Evolutionary conservation across 345 rosid genomes (phyloP).

Genomic region (Orychophragmus violaceus): DNA sequence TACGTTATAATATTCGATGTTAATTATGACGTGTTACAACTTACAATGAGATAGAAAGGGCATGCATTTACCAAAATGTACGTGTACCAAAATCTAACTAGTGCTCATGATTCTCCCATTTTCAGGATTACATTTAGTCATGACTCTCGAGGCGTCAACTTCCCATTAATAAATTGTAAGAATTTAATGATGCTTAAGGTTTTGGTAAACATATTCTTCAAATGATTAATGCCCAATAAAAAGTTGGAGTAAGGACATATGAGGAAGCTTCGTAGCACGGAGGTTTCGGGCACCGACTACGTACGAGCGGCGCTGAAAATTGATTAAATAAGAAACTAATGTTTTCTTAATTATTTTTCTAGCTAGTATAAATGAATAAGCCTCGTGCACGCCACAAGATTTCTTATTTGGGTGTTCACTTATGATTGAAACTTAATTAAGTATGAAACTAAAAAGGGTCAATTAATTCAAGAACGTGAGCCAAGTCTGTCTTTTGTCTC

Average conservation of each 20-base stretch:
- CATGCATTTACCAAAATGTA: conserved; percentile 30
- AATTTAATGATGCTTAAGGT: conserved; percentile 2
- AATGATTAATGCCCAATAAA: conserved; percentile 15
- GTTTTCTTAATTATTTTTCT: background rate
- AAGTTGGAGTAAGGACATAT: background rate
- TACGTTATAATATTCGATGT: conserved; percentile 7
- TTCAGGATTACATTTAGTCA: background rate
- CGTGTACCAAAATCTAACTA: conserved; percentile 25
- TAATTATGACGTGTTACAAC: background rate
- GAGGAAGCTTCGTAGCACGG: conserved; percentile 38
- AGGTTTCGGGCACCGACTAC: conserved; percentile 46
- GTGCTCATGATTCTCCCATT: conserved; percentile 8
- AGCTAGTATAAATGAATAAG: background rate
- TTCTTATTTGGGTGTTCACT: conserved; percentile 17
- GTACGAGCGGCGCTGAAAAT: conserved; percentile 28
- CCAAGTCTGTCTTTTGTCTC: conserved; percentile 38
- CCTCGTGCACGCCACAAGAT: conserved; percentile 40
- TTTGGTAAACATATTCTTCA: conserved; percentile 12
- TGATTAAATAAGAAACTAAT: background rate
- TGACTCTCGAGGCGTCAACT: conserved; percentile 3
- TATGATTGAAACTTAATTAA: conserved; percentile 21
- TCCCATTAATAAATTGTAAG: background rate
- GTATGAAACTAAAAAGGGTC: background rate
- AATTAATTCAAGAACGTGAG: conserved; percentile 33
- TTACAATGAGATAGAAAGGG: background rate